phyloP scores from a whole-genome alignment of 192 early-diverging fungal species.

The Chytriomyces sp. region DNA sequence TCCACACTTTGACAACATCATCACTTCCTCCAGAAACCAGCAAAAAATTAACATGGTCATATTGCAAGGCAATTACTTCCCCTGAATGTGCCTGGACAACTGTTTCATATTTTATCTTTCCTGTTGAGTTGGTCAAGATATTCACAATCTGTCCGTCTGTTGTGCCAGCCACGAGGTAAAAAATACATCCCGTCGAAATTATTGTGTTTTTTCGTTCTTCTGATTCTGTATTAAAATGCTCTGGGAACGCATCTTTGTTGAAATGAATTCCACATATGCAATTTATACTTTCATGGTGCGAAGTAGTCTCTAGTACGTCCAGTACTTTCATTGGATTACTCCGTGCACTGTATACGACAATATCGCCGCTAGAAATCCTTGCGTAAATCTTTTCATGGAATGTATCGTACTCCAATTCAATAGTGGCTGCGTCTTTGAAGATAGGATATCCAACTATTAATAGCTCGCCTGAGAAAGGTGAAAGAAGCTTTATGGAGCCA shows the following conservation, averaged over 20 bases:
- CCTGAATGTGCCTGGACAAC: conserved; percentile 39
- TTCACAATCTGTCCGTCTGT: conserved; percentile 33
- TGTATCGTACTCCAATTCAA: conserved; percentile 30
- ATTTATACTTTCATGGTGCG: background rate
- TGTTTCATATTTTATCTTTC: conserved; percentile 11
- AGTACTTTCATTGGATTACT: conserved; percentile 42
- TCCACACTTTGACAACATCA: conserved; percentile 33
- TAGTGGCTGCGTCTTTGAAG: conserved; percentile 16
- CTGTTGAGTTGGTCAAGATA: background rate
- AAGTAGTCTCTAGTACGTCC: conserved; percentile 17
- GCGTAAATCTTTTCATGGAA: conserved; percentile 20
- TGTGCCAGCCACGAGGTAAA: conserved; percentile 33
- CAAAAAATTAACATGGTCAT: conserved; percentile 20
- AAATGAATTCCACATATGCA: conserved; percentile 23
- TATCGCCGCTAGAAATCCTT: conserved; percentile 20
- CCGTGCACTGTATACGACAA: conserved; percentile 30
- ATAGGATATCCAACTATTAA: conserved; percentile 40
- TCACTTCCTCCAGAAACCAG: conserved; percentile 36
- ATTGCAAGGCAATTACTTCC: conserved; percentile 17
- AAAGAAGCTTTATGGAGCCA: conserved; percentile 31
- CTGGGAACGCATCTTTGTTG: conserved; percentile 6
- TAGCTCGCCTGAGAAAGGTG: conserved; percentile 32
- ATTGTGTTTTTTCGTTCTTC: conserved; percentile 9
- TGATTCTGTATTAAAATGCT: conserved; percentile 3
- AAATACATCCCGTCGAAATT: background rate